phyloP scores from a whole-genome alignment of 2,329 filamentous ascomycete species.

The Hawksworthiomyces lignivorus region DNA sequence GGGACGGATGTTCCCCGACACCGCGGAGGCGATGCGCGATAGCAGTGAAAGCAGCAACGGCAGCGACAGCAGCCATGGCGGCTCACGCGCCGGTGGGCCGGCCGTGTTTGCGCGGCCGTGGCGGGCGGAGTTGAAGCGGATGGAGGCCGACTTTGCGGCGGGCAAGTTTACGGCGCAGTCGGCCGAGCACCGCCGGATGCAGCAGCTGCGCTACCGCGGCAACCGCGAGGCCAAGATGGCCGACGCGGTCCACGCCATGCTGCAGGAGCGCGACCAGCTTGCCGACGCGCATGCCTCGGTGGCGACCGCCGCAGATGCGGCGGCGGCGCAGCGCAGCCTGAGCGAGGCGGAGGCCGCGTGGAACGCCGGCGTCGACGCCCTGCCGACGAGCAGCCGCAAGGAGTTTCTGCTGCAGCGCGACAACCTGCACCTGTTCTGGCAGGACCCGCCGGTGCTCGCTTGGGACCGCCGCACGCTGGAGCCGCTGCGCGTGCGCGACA shows the following conservation, averaged over 20 bases:
- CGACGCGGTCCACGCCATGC: conserved; percentile 18
- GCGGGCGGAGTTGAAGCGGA: conserved; percentile 32
- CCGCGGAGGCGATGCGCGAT: conserved; percentile 28
- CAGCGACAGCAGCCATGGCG: background rate
- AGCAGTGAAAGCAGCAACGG: conserved; percentile 9
- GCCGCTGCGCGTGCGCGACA: conserved; percentile 47
- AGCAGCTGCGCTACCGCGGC: conserved; percentile 11
- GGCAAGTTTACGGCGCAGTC: conserved; percentile 9
- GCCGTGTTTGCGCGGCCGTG: conserved; percentile 30
- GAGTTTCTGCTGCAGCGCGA: conserved; percentile 34
- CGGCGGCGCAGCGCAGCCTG: too few species aligned
- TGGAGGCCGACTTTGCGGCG: conserved; percentile 23
- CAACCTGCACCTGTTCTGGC: conserved; percentile 43
- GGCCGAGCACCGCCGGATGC: conserved; percentile 5
- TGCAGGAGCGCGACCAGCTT: conserved; percentile 25
- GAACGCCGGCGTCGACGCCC: conserved; percentile 9
- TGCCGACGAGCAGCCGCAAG: conserved; percentile 10
- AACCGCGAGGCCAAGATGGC: conserved; percentile 13
- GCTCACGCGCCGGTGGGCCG: background rate
- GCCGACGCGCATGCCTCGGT: conserved; percentile 15
- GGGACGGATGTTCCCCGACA: too few species aligned
- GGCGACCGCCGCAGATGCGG: too few species aligned
- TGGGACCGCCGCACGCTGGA: conserved; percentile 69
- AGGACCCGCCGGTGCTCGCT: conserved; percentile 43
- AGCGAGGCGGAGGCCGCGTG: conserved; percentile 2